Evolutionary conservation across 208 protist species (phyloP).

Genomic region (Wallacemonas rigidus): DNA sequence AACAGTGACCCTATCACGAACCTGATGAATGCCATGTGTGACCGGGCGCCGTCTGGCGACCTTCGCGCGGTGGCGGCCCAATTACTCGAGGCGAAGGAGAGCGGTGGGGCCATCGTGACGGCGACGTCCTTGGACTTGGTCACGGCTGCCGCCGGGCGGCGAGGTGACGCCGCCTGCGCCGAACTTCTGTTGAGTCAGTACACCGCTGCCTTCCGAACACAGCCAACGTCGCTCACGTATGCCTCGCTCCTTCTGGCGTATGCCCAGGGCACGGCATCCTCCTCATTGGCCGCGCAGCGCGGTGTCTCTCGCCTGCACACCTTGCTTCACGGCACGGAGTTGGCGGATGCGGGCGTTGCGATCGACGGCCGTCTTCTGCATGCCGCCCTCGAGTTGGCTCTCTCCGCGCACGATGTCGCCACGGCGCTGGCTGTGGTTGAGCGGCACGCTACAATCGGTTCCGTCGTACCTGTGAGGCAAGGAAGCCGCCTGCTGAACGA

Average conservation of each 20-base stretch:
- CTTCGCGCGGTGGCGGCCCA: conserved; percentile 1
- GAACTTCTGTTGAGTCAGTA: conserved; percentile 50
- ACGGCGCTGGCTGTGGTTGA: conserved; percentile 48
- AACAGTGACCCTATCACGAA: conserved; percentile 60
- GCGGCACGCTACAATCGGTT: conserved; percentile 30
- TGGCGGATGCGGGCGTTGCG: conserved; percentile 28
- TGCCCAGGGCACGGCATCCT: conserved; percentile 15
- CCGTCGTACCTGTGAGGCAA: conserved; percentile 54
- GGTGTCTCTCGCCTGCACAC: conserved; percentile 16
- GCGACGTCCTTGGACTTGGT: conserved; percentile 63
- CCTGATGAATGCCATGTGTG: conserved; percentile 26
- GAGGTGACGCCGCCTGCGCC: conserved; percentile 36
- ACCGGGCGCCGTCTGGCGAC: conserved; percentile 7
- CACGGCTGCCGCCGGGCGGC: conserved; percentile 59
- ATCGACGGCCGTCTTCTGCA: conserved; percentile 35
- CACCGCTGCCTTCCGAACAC: conserved; percentile 22
- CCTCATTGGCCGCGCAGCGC: conserved; percentile 20
- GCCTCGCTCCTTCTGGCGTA: conserved; percentile 47
- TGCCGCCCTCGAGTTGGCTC: conserved; percentile 52
- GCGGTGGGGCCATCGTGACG: conserved; percentile 28
- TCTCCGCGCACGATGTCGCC: conserved; percentile 52
- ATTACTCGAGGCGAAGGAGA: conserved; percentile 10
- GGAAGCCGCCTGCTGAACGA: conserved; percentile 50
- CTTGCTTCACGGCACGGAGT: conserved; percentile 30
- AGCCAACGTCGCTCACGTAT: conserved; percentile 42